phyloP scores from a whole-genome alignment of 805 yeast genomes.

The Candida maris region DNA sequence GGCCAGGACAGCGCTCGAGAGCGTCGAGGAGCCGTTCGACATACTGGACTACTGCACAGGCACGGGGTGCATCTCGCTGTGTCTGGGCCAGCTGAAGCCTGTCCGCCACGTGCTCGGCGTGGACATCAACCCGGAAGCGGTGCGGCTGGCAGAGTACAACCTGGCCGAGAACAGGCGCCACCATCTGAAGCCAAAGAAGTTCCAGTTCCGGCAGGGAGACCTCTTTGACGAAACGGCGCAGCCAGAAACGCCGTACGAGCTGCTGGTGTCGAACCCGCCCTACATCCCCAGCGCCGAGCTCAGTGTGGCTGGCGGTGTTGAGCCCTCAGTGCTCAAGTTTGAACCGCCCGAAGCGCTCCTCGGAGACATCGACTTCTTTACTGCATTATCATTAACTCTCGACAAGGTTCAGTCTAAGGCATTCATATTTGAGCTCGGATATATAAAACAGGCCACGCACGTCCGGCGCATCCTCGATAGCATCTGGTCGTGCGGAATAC shows the following conservation, averaged over 20 bases:
- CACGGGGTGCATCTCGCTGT: slow-evolving; percentile 77
- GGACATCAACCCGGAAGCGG: slow-evolving; percentile 56
- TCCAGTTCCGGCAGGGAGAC: slow-evolving; percentile 21
- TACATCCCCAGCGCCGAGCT: slow-evolving; percentile 59
- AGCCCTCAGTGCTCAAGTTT: slow-evolving; percentile 58
- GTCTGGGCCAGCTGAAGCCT: slow-evolving; percentile 35
- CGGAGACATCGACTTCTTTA: slow-evolving; percentile 73
- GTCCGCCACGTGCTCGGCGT: slow-evolving; percentile 35
- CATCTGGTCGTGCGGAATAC: slow-evolving; percentile 43
- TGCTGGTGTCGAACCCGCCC: slow-evolving; percentile 88
- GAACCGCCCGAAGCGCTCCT: slow-evolving; percentile 82
- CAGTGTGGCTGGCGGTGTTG: slow-evolving; percentile 40
- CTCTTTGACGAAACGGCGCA: slow-evolving; percentile 10
- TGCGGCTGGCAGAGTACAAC: slow-evolving; percentile 49
- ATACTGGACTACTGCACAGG: slow-evolving; percentile 82
- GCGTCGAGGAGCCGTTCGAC: slow-evolving; percentile 13
- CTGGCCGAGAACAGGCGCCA: slow-evolving; percentile 12
- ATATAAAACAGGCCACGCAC: slow-evolving; percentile 46
- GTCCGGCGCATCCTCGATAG: slow-evolving; percentile 8
- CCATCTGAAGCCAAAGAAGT: slow-evolving; percentile 4
- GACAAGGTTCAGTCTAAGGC: slow-evolving; percentile 41
- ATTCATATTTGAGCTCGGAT: slow-evolving; percentile 78
- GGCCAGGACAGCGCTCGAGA: slow-evolving; percentile 28
- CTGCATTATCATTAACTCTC: slow-evolving; percentile 46
- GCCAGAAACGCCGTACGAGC: slow-evolving; percentile 32